Conservation (phyloP, 306 rosid genomes). For the Acacia confusa region DNA sequence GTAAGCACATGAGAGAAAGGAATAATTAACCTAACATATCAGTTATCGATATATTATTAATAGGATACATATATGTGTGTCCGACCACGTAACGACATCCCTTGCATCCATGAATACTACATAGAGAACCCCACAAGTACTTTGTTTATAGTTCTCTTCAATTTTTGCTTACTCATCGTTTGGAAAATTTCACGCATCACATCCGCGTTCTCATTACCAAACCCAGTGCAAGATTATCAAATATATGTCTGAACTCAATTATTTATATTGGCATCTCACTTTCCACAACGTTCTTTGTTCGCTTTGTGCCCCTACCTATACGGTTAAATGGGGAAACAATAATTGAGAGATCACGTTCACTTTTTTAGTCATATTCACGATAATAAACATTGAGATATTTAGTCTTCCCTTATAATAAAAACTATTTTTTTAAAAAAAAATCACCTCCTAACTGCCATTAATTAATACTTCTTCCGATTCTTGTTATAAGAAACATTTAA, state of each 20-base stretch:
- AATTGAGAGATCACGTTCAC: background rate
- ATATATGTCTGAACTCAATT: background rate
- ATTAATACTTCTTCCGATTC: too few relatives aligned
- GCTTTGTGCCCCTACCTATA: background rate
- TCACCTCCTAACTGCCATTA: too few relatives aligned
- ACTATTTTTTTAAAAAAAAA: too few relatives aligned
- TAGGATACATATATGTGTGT: constrained; percentile 26
- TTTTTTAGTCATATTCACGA: background rate
- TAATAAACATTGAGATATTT: background rate
- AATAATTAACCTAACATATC: background rate
- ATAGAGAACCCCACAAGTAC: background rate
- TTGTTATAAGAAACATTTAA: too few relatives aligned
- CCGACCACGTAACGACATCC: constrained; percentile 41
- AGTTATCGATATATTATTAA: background rate
- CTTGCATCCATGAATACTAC: background rate
- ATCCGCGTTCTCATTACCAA: background rate
- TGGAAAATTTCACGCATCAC: background rate
- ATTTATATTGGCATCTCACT: background rate
- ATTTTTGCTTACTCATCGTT: constrained; percentile 2
- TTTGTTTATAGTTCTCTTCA: background rate
- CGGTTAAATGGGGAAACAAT: background rate
- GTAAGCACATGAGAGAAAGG: background rate
- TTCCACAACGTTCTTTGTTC: background rate
- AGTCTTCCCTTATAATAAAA: background rate
- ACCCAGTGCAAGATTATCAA: background rate